These are phyloP conservation scores for Annulohypoxylon bovei DNA, from an alignment of 495 filamentous ascomycete species.

Conservation along the genomic window DNA sequence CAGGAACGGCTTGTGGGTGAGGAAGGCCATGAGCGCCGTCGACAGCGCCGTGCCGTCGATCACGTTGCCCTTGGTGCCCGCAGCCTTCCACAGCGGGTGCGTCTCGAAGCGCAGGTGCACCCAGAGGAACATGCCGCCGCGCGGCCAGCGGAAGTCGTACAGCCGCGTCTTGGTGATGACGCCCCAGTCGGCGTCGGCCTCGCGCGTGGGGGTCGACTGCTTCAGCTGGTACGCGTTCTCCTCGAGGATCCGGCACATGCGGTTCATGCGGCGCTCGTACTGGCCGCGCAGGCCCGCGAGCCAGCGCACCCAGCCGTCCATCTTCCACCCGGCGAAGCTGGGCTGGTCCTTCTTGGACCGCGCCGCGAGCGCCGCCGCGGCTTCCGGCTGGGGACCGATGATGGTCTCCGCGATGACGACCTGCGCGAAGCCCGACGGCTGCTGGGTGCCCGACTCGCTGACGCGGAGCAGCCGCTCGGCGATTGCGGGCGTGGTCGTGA, in stretches of 20 bases:
- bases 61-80: conserved; percentile 43
- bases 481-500: conserved; percentile 80
- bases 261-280: conserved; percentile 84
- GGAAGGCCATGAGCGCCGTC: conserved; percentile 74
- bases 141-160: conserved; percentile 78
- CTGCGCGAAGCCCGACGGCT: conserved; percentile 90
- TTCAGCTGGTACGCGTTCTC: conserved; percentile 69
- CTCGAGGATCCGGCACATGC: conserved; percentile 77
- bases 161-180: conserved; percentile 75
- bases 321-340: conserved; percentile 71
- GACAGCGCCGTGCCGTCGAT: conserved; percentile 58
- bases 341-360: conserved; percentile 42
- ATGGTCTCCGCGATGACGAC: conserved; percentile 79
- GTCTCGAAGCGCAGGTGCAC: conserved; percentile 70
- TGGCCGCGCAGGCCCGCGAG: conserved; percentile 79
- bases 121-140: conserved; percentile 97
- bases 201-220: conserved; percentile 51
- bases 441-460: conserved; percentile 73
- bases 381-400: conserved; percentile 68
- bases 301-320: conserved; percentile 90
- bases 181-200: conserved; percentile 65
- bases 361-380: conserved; percentile 48
- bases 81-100: conserved; percentile 72
- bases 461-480: conserved; percentile 75
- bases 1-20: conserved; percentile 72